These are phyloP conservation scores for Letharia columbiana DNA, from an alignment of 495 filamentous ascomycete species.

Conservation along the genomic window DNA sequence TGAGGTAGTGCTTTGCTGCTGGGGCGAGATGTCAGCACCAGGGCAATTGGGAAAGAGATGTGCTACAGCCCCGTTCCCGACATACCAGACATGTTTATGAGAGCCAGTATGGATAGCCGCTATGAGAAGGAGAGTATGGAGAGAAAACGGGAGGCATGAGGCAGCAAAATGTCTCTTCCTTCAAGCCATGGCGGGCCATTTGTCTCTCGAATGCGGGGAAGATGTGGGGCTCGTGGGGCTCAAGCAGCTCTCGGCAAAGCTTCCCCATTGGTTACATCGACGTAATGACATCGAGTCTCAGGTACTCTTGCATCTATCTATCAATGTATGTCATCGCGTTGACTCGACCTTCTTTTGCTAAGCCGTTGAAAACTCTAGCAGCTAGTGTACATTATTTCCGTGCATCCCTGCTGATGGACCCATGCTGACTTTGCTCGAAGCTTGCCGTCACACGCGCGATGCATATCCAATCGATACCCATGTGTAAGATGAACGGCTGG, in stretches of 20 bases:
- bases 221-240: neutral
- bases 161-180: neutral
- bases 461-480: slow-evolving; percentile 96
- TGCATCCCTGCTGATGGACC: neutral
- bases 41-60: neutral
- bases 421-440: slow-evolving; percentile 11
- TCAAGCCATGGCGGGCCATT: slow-evolving; percentile 11
- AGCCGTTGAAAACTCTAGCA: slow-evolving; percentile 9
- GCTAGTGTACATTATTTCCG: slow-evolving; percentile 13
- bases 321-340: slow-evolving; percentile 16
- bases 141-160: neutral
- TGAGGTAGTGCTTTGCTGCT: slow-evolving; percentile 81
- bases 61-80: neutral
- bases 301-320: neutral
- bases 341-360: slow-evolving; percentile 6
- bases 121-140: neutral
- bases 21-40: neutral
- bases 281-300: neutral
- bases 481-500: slow-evolving; percentile 61
- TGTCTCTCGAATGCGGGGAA: slow-evolving; percentile 6
- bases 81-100: slow-evolving; percentile 17
- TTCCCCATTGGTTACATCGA: neutral
- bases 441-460: slow-evolving; percentile 45
- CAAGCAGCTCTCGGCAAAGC: neutral
- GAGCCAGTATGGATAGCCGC: too few species aligned